Evolutionary conservation across 257 asterid species (phyloP).

Genomic region (Fraxinus americana): DNA sequence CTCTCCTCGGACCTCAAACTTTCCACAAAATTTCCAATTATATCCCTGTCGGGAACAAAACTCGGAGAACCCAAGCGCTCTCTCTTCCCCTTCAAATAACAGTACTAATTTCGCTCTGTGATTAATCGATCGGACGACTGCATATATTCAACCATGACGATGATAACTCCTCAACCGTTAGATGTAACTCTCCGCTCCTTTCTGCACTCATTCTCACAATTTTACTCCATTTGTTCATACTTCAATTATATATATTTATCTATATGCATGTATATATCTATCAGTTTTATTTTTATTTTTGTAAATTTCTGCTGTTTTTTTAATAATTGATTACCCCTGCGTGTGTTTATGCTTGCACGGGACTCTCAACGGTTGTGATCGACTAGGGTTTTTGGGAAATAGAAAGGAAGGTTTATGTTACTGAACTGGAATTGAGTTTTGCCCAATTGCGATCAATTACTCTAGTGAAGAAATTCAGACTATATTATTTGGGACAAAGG

Average conservation of each 20-base stretch:
- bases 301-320: not conserved
- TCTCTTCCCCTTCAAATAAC: conserved; percentile 26
- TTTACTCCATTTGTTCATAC: not conserved
- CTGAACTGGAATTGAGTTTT: conserved; percentile 21
- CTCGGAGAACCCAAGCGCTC: conserved; percentile 26
- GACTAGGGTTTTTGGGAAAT: conserved; percentile 47
- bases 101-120: conserved; percentile 31
- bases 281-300: conserved; percentile 14
- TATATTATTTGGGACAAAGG: conserved; percentile 16
- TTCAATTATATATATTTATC: conserved; percentile 12
- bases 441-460: not conserved
- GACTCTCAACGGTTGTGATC: conserved; percentile 34
- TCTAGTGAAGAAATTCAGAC: conserved; percentile 14
- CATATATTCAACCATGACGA: conserved; percentile 62
- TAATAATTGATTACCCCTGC: not conserved
- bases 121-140: conserved; percentile 58
- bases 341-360: conserved; percentile 11
- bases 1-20: conserved; percentile 25
- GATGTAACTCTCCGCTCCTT: conserved; percentile 53
- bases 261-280: conserved; percentile 29
- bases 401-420: conserved; percentile 25
- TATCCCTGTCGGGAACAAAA: conserved; percentile 42
- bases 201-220: conserved; percentile 24
- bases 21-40: conserved; percentile 35
- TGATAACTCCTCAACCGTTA: conserved; percentile 80